phyloP scores from a whole-genome alignment of 805 yeast genomes.

The Pichia manshurica region DNA sequence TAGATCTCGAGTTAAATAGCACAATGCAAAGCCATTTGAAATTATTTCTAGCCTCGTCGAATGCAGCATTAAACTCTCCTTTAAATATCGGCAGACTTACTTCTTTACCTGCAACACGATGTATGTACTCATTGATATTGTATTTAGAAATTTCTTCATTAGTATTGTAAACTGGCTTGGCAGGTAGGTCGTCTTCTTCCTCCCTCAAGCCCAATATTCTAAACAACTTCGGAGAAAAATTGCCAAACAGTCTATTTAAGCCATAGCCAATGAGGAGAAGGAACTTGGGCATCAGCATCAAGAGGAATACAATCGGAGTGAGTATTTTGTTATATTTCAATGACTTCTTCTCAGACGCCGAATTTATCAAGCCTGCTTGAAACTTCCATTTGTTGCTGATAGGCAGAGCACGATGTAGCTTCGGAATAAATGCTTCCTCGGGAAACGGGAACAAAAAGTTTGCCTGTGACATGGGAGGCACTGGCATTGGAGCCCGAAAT shows the following conservation, averaged over 20 bases:
- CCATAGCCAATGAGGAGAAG: constrained; percentile 34
- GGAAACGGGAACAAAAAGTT: background rate
- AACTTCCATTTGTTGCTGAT: constrained; percentile 34
- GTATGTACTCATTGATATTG: constrained; percentile 17
- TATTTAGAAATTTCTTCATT: constrained; percentile 18
- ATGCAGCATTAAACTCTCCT: constrained; percentile 39
- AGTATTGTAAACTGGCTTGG: constrained; percentile 21
- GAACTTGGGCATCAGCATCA: constrained; percentile 52
- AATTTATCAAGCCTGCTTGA: constrained; percentile 25
- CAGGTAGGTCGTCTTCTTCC: constrained; percentile 30
- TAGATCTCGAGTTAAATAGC: constrained; percentile 41
- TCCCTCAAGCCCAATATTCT: constrained; percentile 25
- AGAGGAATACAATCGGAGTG: constrained; percentile 42
- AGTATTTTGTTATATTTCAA: constrained; percentile 10
- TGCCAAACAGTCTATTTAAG: constrained; percentile 30
- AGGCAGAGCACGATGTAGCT: constrained; percentile 33
- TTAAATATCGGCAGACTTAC: constrained; percentile 27
- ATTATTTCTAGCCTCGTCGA: constrained; percentile 33
- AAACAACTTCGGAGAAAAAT: constrained; percentile 32
- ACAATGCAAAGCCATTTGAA: constrained; percentile 50
- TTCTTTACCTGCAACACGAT: constrained; percentile 21
- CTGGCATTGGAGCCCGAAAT: background rate
- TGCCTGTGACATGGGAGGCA: background rate
- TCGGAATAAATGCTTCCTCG: constrained; percentile 26
- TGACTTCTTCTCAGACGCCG: background rate